These are phyloP conservation scores for Epichloe elymi DNA, from an alignment of 2,329 filamentous ascomycete genomes.

Conservation along the genomic window DNA sequence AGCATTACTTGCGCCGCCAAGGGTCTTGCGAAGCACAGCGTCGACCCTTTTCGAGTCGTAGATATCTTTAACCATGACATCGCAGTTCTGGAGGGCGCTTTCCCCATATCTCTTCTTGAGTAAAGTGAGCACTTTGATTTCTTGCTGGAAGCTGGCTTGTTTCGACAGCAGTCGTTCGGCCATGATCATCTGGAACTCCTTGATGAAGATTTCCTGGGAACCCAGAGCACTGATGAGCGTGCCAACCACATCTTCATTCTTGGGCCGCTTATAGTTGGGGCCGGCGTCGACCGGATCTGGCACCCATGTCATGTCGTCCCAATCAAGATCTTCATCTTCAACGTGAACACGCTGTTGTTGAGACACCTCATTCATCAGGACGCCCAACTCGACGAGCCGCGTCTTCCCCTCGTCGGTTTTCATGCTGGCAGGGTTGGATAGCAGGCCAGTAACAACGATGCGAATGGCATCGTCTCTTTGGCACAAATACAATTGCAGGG, in stretches of 20 bases:
- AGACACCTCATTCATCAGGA: constrained; percentile 48
- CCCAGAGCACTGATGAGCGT: constrained; percentile 82
- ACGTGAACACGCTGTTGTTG: constrained; percentile 37
- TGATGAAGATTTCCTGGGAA: constrained; percentile 82
- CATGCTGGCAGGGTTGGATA: constrained; percentile 46
- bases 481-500: constrained; percentile 63
- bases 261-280: constrained; percentile 80
- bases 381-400: constrained; percentile 53
- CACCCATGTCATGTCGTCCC: constrained; percentile 86
- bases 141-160: constrained; percentile 61
- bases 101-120: constrained; percentile 85
- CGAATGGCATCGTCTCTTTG: constrained; percentile 66
- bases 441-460: constrained; percentile 61
- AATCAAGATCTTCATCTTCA: constrained; percentile 64
- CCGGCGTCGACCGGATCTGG: constrained; percentile 89
- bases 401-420: constrained; percentile 32
- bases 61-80: constrained; percentile 95
- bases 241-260: constrained; percentile 80
- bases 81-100: constrained; percentile 73
- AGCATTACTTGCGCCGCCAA: constrained; percentile 8
- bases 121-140: constrained; percentile 69
- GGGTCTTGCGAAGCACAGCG: constrained; percentile 42
- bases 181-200: constrained; percentile 83
- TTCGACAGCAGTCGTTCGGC: constrained; percentile 63
- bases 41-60: constrained; percentile 70